phyloP scores from a whole-genome alignment of 345 rosid species.

The Rhodomyrtus tomentosa region DNA sequence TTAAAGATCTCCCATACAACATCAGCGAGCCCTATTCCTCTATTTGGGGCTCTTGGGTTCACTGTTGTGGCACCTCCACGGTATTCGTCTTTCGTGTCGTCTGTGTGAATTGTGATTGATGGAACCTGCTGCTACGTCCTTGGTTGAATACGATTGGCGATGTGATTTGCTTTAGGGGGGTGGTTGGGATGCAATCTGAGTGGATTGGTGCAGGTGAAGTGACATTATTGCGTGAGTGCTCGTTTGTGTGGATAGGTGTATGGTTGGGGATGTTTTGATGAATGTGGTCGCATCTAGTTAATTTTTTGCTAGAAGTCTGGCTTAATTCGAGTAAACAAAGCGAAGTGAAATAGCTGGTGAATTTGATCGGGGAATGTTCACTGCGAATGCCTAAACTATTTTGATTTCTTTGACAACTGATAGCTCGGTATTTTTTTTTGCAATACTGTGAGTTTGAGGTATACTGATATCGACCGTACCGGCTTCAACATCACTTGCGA shows the following conservation, averaged over 20 bases:
- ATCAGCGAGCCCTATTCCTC: slow-evolving; percentile 82
- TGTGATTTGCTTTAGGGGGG: neutral
- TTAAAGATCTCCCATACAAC: slow-evolving; percentile 93
- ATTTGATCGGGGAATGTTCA: too few relatives aligned
- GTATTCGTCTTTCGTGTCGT: neutral
- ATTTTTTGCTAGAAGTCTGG: too few relatives aligned
- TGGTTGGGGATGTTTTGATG: neutral
- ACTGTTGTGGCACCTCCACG: slow-evolving; percentile 84
- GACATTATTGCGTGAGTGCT: neutral
- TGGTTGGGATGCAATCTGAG: neutral
- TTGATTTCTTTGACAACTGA: too few relatives aligned
- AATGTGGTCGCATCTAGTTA: too few relatives aligned
- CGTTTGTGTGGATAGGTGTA: neutral
- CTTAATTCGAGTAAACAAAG: too few relatives aligned
- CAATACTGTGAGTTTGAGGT: too few relatives aligned
- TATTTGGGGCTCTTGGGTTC: slow-evolving; percentile 97
- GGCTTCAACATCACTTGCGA: too few relatives aligned
- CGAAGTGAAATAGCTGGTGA: too few relatives aligned
- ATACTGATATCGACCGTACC: too few relatives aligned
- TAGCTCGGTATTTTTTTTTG: too few relatives aligned
- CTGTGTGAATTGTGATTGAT: neutral
- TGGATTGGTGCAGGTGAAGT: neutral
- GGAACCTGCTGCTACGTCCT: neutral
- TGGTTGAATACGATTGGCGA: neutral
- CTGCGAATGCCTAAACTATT: too few relatives aligned